phyloP scores from a whole-genome alignment of 73 alveolate genomes.

The Effrenium voratum region DNA sequence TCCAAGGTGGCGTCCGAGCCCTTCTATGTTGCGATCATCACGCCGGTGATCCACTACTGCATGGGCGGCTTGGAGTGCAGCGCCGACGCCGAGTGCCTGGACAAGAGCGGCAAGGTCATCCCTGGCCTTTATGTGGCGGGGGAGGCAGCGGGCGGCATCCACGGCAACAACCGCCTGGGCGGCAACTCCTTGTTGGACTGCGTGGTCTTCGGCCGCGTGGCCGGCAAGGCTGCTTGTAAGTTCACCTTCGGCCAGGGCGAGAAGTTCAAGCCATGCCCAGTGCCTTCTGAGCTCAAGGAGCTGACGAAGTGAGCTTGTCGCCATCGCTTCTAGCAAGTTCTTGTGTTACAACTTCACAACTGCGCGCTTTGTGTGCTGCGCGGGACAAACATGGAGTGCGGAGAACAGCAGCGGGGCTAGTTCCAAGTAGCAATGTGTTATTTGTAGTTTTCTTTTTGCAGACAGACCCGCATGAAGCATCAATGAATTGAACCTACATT shows the following conservation, averaged over 20 bases:
- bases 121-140: conserved; percentile 96
- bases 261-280: conserved; percentile 73
- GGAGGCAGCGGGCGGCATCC: conserved; percentile 96
- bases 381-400: too few relatives aligned
- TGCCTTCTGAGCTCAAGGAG: conserved; percentile 38
- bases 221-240: conserved; percentile 95
- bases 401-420: too few relatives aligned
- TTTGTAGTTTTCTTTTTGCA: too few relatives aligned
- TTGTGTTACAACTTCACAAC: too few relatives aligned
- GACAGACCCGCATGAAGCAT: too few relatives aligned
- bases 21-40: not conserved
- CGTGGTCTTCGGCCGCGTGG: conserved; percentile 96
- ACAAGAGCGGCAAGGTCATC: conserved; percentile 88
- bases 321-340: too few relatives aligned
- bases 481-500: too few relatives aligned
- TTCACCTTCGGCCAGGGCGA: conserved; percentile 74
- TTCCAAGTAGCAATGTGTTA: too few relatives aligned
- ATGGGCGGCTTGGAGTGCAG: conserved; percentile 96
- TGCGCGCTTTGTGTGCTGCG: too few relatives aligned
- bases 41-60: conserved; percentile 93
- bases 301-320: conserved; percentile 13
- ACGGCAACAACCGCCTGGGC: conserved; percentile 96
- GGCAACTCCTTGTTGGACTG: conserved; percentile 96
- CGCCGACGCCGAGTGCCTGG: conserved; percentile 94
- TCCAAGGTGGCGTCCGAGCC: conserved; percentile 75